Base-by-base conservation (phyloP, 148 eudicot genomes). In the Rhododendron vialii region DNA sequence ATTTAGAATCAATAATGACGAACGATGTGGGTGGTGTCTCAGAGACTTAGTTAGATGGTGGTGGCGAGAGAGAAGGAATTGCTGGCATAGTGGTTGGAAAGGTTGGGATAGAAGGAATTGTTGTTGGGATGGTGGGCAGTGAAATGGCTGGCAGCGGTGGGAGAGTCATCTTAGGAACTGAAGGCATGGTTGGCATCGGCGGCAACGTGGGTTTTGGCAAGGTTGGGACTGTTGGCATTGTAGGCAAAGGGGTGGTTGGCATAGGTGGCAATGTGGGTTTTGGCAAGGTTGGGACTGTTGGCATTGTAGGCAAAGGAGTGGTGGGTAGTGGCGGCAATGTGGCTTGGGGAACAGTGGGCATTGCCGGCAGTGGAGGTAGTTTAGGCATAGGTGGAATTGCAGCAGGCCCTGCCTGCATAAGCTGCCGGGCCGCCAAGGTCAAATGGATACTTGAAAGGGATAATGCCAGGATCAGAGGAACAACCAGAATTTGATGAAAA, bases 281-380 rank as follows among this genome's bases (percentile, higher is more conserved):
- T 76, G 50, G 87, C 82, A 80, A 81, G 17, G 86, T 38, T 57
- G 84, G 84, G 10, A 11, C 30, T 0, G 74, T 1, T 28, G 33
- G 13, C 67, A 61, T 55, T 15, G 61, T 63, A 2, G 71, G 71
- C 13, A 38, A 45, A 53, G 10, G 55, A 48, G 28, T 20, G 76
- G 26, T 67, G 7, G 69, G 87, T 24, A 67, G 41, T 26, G 84
- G 80, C 0, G 85, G 85, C 82, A 86, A 53, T 30, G 83, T 75
- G 47, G 88, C 28, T 33, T 33, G 43, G 53, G 87, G 83, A 2
- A 83, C 3, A 7, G 55, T 86, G 11, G 88, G 88, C 81, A 86
- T 75, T 22, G 88, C 17, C 0, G 85, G 88, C 63, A 86, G 14
- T 53, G 82, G 88, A 13, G 85, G 85, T 28, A 86, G 15, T 14